These are phyloP conservation scores for Choiromyces venosus DNA, from an alignment of 495 filamentous ascomycete genomes.

Conservation along the genomic window DNA sequence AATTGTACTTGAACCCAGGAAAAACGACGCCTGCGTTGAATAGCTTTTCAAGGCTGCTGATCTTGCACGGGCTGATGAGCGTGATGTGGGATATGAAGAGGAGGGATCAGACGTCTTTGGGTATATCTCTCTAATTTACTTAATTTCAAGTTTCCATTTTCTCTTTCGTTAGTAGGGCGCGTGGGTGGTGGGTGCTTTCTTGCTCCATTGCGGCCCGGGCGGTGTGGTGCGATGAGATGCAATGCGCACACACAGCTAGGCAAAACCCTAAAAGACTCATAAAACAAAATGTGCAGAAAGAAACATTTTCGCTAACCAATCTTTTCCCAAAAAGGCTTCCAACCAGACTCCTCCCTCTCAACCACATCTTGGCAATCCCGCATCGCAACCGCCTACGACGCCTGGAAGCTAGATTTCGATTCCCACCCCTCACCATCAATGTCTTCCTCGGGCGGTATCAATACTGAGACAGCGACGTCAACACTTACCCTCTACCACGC, in stretches of 20 bases:
- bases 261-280: background rate
- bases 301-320: constrained; percentile 12
- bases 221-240: background rate
- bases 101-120: constrained; percentile 52
- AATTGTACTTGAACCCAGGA: constrained; percentile 50
- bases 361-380: constrained; percentile 48
- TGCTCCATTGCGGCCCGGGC: background rate
- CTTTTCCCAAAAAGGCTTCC: background rate
- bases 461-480: background rate
- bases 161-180: constrained; percentile 43
- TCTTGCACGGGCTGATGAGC: constrained; percentile 55
- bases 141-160: constrained; percentile 4
- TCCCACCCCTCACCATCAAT: constrained; percentile 41
- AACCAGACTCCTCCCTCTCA: background rate
- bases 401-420: constrained; percentile 54
- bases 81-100: constrained; percentile 54
- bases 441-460: constrained; percentile 31
- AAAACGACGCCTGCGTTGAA: constrained; percentile 46
- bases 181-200: background rate
- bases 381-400: constrained; percentile 50
- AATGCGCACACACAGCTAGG: background rate
- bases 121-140: constrained; percentile 16
- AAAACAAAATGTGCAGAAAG: background rate
- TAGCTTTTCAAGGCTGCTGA: constrained; percentile 47
- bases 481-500: constrained; percentile 50